These are phyloP conservation scores for Crithidia mellificae DNA, from an alignment of 208 protist species.

Conservation along the genomic window DNA sequence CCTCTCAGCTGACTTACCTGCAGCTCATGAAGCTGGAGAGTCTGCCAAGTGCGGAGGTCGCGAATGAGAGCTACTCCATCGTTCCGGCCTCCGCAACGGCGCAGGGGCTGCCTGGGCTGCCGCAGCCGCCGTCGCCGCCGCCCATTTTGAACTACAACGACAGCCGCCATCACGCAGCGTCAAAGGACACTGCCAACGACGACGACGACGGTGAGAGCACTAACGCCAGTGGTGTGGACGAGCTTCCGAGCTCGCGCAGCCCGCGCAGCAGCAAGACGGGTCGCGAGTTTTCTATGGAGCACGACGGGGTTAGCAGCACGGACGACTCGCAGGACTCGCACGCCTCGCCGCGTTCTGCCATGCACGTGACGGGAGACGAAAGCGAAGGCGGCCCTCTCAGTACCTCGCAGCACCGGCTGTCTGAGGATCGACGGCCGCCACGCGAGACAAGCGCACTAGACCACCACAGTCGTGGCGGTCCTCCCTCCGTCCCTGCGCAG, in stretches of 20 bases:
- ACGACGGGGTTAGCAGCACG: background rate
- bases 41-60: background rate
- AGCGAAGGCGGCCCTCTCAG: background rate
- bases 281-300: background rate
- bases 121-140: background rate
- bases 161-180: no score
- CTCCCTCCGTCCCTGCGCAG: background rate
- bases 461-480: background rate
- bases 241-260: background rate
- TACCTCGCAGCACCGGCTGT: conserved; percentile 8
- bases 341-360: background rate
- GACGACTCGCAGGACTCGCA: background rate
- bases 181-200: background rate
- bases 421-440: background rate
- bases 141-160: background rate
- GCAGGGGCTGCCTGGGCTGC: background rate
- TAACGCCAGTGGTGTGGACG: background rate
- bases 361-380: background rate
- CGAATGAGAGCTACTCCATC: background rate
- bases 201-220: no score
- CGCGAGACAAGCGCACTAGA: background rate
- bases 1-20: background rate
- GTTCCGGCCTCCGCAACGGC: background rate
- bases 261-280: conserved; percentile 8
- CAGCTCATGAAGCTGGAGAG: background rate